phyloP scores from a whole-genome alignment of 768 basidiomycete species.

The Kwoniella botswanensis region DNA sequence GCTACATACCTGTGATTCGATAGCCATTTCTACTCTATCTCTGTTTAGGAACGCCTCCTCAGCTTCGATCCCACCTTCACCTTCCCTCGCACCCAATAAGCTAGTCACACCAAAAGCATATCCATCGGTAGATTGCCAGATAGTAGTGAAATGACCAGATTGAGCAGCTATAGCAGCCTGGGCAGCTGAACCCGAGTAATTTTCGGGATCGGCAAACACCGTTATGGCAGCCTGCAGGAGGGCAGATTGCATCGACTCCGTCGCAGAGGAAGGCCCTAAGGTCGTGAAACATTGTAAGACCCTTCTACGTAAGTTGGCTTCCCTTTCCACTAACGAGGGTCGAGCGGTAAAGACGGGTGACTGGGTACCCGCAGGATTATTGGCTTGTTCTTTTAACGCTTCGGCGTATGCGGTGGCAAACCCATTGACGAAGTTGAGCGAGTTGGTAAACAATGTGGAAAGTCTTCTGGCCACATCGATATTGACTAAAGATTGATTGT shows the following conservation, averaged over 20 bases:
- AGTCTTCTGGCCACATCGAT: constrained; percentile 90
- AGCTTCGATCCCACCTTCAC: constrained; percentile 36
- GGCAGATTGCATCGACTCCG: constrained; percentile 78
- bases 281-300: constrained; percentile 87
- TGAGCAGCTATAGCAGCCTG: constrained; percentile 82
- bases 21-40: constrained; percentile 78
- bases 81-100: constrained; percentile 55
- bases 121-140: constrained; percentile 87
- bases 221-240: constrained; percentile 80
- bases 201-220: constrained; percentile 86
- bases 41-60: constrained; percentile 68
- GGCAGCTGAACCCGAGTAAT: constrained; percentile 68
- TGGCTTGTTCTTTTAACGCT: constrained; percentile 64
- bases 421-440: constrained; percentile 84
- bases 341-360: constrained; percentile 39
- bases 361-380: constrained; percentile 35
- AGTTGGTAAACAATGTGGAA: constrained; percentile 82
- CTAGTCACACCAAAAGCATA: constrained; percentile 90
- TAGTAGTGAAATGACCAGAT: constrained; percentile 77
- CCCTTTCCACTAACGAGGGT: constrained; percentile 73
- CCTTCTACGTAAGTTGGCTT: constrained; percentile 79
- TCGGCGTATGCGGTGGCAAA: constrained; percentile 75
- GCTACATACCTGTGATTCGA: constrained; percentile 73
- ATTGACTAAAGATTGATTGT: constrained; percentile 77
- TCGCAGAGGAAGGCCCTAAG: constrained; percentile 76